Conservation (phyloP, 2,329 filamentous ascomycete genomes). For the Aspergillus unguis region DNA sequence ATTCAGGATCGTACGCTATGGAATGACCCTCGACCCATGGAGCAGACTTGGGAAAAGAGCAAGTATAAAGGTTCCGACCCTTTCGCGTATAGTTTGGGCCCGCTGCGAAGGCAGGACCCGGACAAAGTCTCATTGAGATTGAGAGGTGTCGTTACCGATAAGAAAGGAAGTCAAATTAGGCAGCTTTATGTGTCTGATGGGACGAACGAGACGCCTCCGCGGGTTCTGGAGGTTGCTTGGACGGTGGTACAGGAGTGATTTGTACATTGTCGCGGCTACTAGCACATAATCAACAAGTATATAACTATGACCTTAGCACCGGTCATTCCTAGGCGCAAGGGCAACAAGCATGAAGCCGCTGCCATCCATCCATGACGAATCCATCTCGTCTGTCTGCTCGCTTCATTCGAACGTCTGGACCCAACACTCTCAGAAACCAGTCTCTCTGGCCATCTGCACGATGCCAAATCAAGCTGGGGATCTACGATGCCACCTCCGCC, state of each 20-base stretch:
- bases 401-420: neutral
- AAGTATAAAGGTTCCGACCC: constrained; percentile 35
- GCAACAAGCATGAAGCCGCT: too few relatives aligned
- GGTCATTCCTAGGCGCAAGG: neutral
- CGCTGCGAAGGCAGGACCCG: constrained; percentile 38
- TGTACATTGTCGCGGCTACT: neutral
- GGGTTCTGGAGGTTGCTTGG: constrained; percentile 26
- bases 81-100: constrained; percentile 52
- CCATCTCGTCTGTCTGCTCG: neutral
- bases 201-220: constrained; percentile 12
- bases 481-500: too few relatives aligned
- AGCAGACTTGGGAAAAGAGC: constrained; percentile 50
- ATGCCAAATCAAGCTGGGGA: too few relatives aligned
- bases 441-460: too few relatives aligned
- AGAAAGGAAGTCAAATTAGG: constrained; percentile 36
- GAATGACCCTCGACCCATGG: constrained; percentile 43
- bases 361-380: too few relatives aligned
- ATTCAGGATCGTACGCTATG: constrained; percentile 44
- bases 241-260: constrained; percentile 2
- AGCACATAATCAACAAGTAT: neutral
- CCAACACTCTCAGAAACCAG: too few relatives aligned
- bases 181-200: constrained; percentile 50
- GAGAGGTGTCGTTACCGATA: constrained; percentile 36
- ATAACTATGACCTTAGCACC: neutral
- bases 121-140: constrained; percentile 52